Evolutionary conservation across 2,329 filamentous ascomycete species (phyloP), one percentile per base, ranked within the genome.

Genomic region (Leptographium wingfieldii): DNA sequence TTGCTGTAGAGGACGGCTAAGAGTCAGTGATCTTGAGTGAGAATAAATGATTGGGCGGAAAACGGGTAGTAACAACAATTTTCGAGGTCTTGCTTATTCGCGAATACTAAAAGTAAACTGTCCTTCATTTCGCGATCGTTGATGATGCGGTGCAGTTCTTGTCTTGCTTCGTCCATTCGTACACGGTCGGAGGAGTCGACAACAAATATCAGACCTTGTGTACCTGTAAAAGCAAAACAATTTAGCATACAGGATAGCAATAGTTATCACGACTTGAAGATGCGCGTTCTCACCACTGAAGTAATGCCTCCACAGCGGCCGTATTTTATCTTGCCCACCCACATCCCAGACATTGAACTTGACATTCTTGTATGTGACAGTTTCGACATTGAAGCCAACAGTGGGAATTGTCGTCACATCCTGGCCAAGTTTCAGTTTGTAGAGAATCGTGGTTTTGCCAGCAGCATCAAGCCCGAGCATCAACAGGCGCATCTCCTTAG

Each of bases 261-360:
- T 6, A 49, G 16, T 27, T 14, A 12, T 25, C 25, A 16, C 22
- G 10, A 31, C 19, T 43, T 27, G 43, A 5, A 35, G 27, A 12
- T 19, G 22, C 46, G 51, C 16, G 3, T 19, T 70, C 81, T 69
- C 73, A 85, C 86, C 87, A 67, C 85, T 88, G 72, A 95, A 97
- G 79, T 97, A 97, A 80, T 97, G 92, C 76, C 92, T 86, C 92
- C 92, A 97, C 63, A 97, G 79, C 64, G 92, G 92, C 66, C 92
- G 84, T 71, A 97, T 97, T 86, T 97, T 97, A 82, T 97, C 92
- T 80, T 97, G 92, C 66, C 92, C 92, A 75, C 92, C 92, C 62
- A 97, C 92, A 79, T 97, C 92, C 92, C 92, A 97, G 65, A 97
- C 92, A 70, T 95, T 97, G 80, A 97, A 97, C 77, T 96, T 95